Evolutionary conservation across 2,329 filamentous ascomycete species (phyloP).

Genomic region (Sclerotinia borealis): DNA sequence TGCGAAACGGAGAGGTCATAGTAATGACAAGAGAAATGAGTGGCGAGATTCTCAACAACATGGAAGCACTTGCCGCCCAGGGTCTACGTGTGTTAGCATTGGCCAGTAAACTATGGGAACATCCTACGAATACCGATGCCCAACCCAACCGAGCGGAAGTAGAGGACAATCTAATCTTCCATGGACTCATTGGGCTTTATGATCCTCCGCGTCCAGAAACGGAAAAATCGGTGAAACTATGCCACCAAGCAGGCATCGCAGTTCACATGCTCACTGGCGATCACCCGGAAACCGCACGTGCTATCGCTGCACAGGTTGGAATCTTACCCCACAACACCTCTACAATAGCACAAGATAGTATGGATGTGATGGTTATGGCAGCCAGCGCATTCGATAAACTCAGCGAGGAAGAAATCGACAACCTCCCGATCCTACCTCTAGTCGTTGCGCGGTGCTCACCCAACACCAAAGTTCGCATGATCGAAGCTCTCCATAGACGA

Average conservation of each 20-base stretch:
- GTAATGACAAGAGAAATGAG: slow-evolving; percentile 48
- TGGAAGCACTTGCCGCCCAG: slow-evolving; percentile 60
- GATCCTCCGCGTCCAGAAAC: slow-evolving; percentile 55
- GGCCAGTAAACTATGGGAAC: slow-evolving; percentile 40
- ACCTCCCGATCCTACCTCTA: slow-evolving; percentile 66
- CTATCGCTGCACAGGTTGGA: slow-evolving; percentile 72
- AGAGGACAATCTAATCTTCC: slow-evolving; percentile 63
- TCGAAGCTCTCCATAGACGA: slow-evolving; percentile 61
- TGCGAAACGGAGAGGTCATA: slow-evolving; percentile 37
- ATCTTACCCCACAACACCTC: slow-evolving; percentile 63
- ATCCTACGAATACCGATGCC: slow-evolving; percentile 28
- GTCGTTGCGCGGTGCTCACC: slow-evolving; percentile 82
- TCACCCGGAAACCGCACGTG: slow-evolving; percentile 70
- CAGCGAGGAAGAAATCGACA: slow-evolving; percentile 68
- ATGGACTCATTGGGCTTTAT: slow-evolving; percentile 59
- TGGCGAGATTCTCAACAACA: slow-evolving; percentile 55
- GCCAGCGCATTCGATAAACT: slow-evolving; percentile 75
- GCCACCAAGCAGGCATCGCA: slow-evolving; percentile 62
- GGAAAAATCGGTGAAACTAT: slow-evolving; percentile 48
- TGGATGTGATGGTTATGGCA: slow-evolving; percentile 66
- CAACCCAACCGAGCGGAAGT: slow-evolving; percentile 52
- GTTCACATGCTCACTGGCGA: slow-evolving; percentile 82
- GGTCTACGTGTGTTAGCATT: slow-evolving; percentile 65
- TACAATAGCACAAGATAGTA: slow-evolving; percentile 53
- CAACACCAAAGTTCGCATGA: slow-evolving; percentile 85